Conservation (phyloP, 257 asterid genomes). For the Solanum dulcamara region DNA sequence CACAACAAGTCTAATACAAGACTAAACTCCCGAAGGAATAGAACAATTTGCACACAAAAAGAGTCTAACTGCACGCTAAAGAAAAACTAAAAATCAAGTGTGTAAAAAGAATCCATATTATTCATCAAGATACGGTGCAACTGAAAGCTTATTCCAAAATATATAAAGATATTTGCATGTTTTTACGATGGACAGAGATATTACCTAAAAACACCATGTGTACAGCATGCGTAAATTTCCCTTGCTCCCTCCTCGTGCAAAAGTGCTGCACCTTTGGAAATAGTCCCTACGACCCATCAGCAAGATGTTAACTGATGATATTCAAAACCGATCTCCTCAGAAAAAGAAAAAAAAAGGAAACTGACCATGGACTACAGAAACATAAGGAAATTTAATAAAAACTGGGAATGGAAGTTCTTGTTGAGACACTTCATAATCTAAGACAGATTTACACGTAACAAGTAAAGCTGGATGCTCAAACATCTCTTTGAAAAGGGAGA, state of each 20-base stretch:
- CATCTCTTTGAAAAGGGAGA: neutral
- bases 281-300: slow-evolving; percentile 58
- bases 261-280: slow-evolving; percentile 87
- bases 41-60: neutral
- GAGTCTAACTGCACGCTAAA: neutral
- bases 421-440: neutral
- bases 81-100: neutral
- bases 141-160: neutral
- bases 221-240: slow-evolving; percentile 91
- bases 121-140: neutral
- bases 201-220: slow-evolving; percentile 94
- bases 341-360: neutral
- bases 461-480: neutral
- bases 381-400: neutral
- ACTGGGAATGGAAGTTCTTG: neutral
- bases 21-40: neutral
- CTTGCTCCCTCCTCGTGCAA: slow-evolving; percentile 86
- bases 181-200: neutral
- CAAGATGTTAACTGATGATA: slow-evolving; percentile 17
- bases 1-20: neutral
- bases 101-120: neutral
- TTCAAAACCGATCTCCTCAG: neutral
- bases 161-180: neutral
- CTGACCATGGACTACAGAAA: neutral
- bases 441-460: neutral